phyloP scores from a whole-genome alignment of 108 stramenopile genomes.

The Halocafeteria seosinensis region DNA sequence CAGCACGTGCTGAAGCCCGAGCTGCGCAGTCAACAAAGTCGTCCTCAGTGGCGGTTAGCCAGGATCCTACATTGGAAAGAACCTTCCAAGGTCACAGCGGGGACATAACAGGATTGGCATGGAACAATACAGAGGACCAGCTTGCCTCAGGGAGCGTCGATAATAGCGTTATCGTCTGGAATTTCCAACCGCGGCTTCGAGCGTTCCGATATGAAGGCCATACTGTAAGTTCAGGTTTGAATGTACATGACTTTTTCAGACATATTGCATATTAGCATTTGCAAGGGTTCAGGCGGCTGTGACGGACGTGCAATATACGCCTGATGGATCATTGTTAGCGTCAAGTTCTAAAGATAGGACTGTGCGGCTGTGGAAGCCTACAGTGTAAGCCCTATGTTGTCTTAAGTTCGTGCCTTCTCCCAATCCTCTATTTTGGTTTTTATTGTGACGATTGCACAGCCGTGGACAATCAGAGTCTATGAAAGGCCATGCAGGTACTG shows the following conservation, averaged over 20 bases:
- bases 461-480: slow-evolving; percentile 25
- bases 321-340: slow-evolving; percentile 21
- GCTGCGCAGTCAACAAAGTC: too few species aligned
- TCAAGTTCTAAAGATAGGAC: slow-evolving; percentile 37
- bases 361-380: slow-evolving; percentile 37
- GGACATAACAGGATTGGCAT: too few species aligned
- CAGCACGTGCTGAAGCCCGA: too few species aligned
- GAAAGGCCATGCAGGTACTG: slow-evolving; percentile 35
- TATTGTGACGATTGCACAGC: neutral
- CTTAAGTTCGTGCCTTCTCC: neutral
- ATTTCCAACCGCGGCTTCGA: neutral
- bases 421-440: neutral
- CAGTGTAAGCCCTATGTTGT: slow-evolving; percentile 8
- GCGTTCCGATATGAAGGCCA: neutral
- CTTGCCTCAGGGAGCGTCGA: neutral
- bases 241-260: neutral
- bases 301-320: slow-evolving; percentile 15
- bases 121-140: neutral
- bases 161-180: neutral
- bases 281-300: slow-evolving; percentile 6
- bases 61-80: too few species aligned
- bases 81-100: too few species aligned
- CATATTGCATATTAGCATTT: neutral
- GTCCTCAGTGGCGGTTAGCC: too few species aligned
- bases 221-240: neutral